A percentile compares a stretch with the other conserved stretches of the same genome.
These are phyloP conservation scores for Leishmania aethiopica DNA, from an alignment of 208 protist genomes.

Conservation along the genomic window DNA sequence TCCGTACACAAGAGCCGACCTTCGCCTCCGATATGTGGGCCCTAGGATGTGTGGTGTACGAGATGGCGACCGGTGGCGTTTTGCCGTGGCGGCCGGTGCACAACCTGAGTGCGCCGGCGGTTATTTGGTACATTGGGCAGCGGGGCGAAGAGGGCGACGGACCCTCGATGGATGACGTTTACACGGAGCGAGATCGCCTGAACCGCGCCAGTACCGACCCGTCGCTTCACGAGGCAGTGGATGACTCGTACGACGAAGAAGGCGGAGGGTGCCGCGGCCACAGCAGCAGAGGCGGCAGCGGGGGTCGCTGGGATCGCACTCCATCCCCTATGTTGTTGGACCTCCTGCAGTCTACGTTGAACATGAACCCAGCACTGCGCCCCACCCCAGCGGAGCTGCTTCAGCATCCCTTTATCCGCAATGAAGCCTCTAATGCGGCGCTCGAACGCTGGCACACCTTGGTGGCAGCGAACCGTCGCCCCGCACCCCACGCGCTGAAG, in stretches of 20 bases:
- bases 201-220: conserved; percentile 11
- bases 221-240: background rate
- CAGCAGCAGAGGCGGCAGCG: background rate
- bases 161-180: conserved; percentile 48
- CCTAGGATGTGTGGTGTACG: conserved; percentile 86
- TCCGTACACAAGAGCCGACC: conserved; percentile 58
- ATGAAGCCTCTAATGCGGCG: conserved; percentile 11
- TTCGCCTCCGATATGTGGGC: conserved; percentile 89
- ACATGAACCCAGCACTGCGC: conserved; percentile 48
- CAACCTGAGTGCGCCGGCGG: conserved; percentile 40
- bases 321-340: conserved; percentile 59
- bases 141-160: conserved; percentile 24
- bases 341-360: conserved; percentile 60
- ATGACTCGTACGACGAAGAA: conserved; percentile 1
- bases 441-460: conserved; percentile 47
- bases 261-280: background rate
- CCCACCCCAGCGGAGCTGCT: conserved; percentile 64
- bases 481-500: background rate
- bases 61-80: conserved; percentile 88
- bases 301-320: conserved; percentile 13
- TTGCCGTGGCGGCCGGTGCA: conserved; percentile 71
- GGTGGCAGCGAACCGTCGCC: conserved; percentile 23
- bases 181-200: conserved; percentile 22
- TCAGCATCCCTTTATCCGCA: conserved; percentile 79
- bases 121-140: conserved; percentile 75